Evolutionary conservation across 2,329 filamentous ascomycete species (phyloP), one percentile per base, ranked within the genome.

Genomic region (Phaeosphaeriaceae sp.): DNA sequence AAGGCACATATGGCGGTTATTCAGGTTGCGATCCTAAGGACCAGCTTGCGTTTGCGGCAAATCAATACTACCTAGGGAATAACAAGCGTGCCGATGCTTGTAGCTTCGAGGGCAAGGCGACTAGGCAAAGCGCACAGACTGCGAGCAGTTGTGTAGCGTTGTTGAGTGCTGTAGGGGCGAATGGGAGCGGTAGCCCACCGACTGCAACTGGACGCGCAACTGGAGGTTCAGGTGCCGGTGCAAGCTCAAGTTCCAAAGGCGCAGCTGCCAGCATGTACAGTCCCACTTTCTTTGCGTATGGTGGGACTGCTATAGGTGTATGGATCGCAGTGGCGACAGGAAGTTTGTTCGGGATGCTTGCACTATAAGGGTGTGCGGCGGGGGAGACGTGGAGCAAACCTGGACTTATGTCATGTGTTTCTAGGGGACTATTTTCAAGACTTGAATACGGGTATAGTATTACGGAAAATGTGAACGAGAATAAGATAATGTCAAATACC

Each of bases 41-140:
- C 74, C 84, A 92, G 80, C 84, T 94, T 28, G 84, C 84, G 37
- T 92, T 83, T 71, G 87, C 85, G 32, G 84, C 92, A 46, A 85
- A 92, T 76, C 76, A 84, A 65, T 93, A 92, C 81, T 75, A 74
- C 58, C 79, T 86, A 66, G 77, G 80, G 60, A 79, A 79, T 54
- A 74, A 73, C 39, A 71, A 77, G 55, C 42, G 53, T 6, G 39
- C 52, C n/a, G 75, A 75, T 45, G 87, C 89, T 9, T 94, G 90
- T 70, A 80, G 85, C 77, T 92, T 92, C 73, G 76, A 79, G 34
- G 87, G 89, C 54, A 75, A 84, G 61, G 89, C 87, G 42, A 77
- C 77, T 40, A 76, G 80, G 18, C 81, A 82, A 70, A 73, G 78
- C 47, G 66, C 77, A 15, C 74, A 76, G 17, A 76, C 81, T 3